A percentile compares a stretch with the other conserved stretches of the same genome.
Conservation (phyloP, 805 yeast species). For the Myxozyma geophila region DNA sequence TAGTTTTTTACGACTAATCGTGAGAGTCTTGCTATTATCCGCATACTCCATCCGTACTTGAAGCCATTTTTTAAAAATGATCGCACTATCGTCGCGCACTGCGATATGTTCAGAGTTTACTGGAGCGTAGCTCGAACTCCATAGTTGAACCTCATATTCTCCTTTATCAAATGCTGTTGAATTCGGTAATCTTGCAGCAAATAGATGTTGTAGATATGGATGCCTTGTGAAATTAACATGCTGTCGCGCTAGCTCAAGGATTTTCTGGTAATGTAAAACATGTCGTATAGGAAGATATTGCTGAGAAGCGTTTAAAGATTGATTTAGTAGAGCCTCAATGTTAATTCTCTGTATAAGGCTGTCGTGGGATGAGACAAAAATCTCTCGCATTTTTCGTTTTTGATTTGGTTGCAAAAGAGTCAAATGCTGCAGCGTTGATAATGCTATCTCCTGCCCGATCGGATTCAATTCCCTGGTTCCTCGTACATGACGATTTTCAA, state of each 20-base stretch:
- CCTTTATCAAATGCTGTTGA: conserved; percentile 40
- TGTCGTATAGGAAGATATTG: conserved; percentile 10
- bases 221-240: conserved; percentile 14
- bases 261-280: conserved; percentile 6
- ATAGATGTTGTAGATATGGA: conserved; percentile 26
- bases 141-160: conserved; percentile 38
- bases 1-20: background rate
- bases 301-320: no score
- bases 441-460: background rate
- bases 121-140: conserved; percentile 43
- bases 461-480: background rate
- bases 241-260: conserved; percentile 7
- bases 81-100: conserved; percentile 49
- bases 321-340: background rate
- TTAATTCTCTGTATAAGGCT: background rate
- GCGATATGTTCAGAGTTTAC: conserved; percentile 48
- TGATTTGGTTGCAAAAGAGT: background rate
- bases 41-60: conserved; percentile 48
- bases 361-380: background rate
- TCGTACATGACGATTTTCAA: conserved; percentile 15
- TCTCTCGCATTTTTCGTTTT: conserved; percentile 4
- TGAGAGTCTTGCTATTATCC: conserved; percentile 14
- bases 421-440: background rate
- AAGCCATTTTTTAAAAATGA: conserved; percentile 62
- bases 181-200: background rate